Base-by-base conservation (phyloP, 257 asterid genomes). In the Plantago ovata region DNA sequence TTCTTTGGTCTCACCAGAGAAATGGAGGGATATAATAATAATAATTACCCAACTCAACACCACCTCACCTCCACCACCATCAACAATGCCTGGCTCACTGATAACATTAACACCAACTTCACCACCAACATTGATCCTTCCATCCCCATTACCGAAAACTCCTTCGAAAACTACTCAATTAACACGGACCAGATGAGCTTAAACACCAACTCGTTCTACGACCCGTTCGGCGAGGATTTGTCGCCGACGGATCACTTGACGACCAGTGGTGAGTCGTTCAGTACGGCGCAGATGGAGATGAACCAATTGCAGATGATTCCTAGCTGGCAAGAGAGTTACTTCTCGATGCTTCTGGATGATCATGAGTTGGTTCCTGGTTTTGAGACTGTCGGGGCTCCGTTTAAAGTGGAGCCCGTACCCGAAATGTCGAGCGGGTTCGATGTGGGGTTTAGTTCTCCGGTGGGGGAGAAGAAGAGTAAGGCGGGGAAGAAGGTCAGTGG, bases 401-500 rank as follows among this genome's bases (percentile, higher is more conserved):
- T 80, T 60, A 70, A 69, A 58, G 10, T 62, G 61, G 85, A 83
- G 56, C 47, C 59, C 60, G 49, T 10, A 2, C 74, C 74, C 68
- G 71, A 58, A 14, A 28, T 59, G 53, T 58, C 76, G 10, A 10
- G 1, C 21, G 39, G 10, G 38, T 80, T 85, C 21, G 46, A 69
- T 32, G 19, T 72, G 70, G 87, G 82, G 36, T 28, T 28, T 28
- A 3, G 4, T 28, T 6, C 3, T 0, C 69, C 61, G 14, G 36
- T 13, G 3, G 51, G 12, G 28, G 84, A 74, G 44, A 65, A 28
- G 10, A 48, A 46, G 32, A 69, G 68, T 69, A 56, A 38, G 38
- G 73, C 65, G 48, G 43, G 48, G 49, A 82, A 82, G 74, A 84
- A 77, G 65, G 3, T 65, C 2, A 72, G 43, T 13, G 94, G 92